These are phyloP conservation scores for Warburgia ugandensis DNA, from an alignment of 164 flowering plant species.

Conservation along the genomic window DNA sequence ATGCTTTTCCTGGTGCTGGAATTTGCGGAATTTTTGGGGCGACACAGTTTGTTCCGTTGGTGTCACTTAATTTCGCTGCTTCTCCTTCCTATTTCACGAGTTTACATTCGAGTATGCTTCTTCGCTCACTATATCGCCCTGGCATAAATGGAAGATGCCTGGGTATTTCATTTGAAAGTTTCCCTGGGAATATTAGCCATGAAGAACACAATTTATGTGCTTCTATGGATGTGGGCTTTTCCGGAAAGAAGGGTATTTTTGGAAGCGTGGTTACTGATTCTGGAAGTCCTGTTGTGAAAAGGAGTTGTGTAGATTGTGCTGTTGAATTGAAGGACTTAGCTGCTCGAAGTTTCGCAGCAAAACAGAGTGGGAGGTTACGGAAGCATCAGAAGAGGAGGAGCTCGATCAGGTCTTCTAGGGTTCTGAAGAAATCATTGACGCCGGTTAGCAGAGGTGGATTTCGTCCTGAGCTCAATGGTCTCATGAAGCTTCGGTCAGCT, in stretches of 20 bases:
- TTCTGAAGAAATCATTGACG: constrained; percentile 19
- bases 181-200: constrained; percentile 7
- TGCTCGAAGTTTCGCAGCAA: constrained; percentile 18
- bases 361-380: constrained; percentile 23
- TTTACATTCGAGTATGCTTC: constrained; percentile 32
- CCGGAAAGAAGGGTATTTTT: constrained; percentile 1
- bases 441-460: background rate
- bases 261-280: background rate
- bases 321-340: constrained; percentile 15
- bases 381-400: constrained; percentile 41
- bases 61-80: constrained; percentile 52
- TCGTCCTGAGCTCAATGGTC: background rate
- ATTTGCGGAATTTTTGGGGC: constrained; percentile 48
- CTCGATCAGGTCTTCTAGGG: constrained; percentile 34
- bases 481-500: background rate
- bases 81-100: constrained; percentile 50
- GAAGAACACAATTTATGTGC: constrained; percentile 6
- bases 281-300: constrained; percentile 11
- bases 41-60: constrained; percentile 32
- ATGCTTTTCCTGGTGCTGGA: constrained; percentile 16
- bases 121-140: constrained; percentile 19
- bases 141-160: constrained; percentile 11
- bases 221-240: constrained; percentile 1
- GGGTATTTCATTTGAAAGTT: background rate
- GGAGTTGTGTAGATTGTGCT: constrained; percentile 10